phyloP scores from a whole-genome alignment of 129 eudicot genomes.

The Escallonia herrerae region DNA sequence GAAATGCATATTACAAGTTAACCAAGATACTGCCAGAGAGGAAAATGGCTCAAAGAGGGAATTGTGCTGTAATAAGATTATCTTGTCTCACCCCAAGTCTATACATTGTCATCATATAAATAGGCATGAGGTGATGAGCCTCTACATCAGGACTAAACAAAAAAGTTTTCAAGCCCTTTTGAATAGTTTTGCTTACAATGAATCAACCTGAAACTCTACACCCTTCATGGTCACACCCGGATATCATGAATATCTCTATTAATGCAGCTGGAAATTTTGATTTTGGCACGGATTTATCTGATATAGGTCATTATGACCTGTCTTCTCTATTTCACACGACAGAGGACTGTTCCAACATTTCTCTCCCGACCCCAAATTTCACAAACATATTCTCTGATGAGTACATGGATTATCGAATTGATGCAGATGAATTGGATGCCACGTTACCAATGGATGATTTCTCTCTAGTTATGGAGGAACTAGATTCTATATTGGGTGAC shows the following conservation, averaged over 20 bases:
- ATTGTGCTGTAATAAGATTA: slow-evolving; percentile 5
- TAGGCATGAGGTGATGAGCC: neutral
- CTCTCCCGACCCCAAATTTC: slow-evolving; percentile 10
- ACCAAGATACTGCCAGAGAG: slow-evolving; percentile 15
- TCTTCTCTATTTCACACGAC: slow-evolving; percentile 3
- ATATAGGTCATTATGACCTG: neutral
- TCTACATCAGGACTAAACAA: neutral
- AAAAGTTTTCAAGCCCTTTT: slow-evolving; percentile 6
- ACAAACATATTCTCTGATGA: slow-evolving; percentile 12
- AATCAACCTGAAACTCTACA: slow-evolving; percentile 13
- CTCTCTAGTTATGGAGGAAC: slow-evolving; percentile 17
- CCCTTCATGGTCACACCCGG: slow-evolving; percentile 14
- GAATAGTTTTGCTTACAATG: slow-evolving; percentile 9
- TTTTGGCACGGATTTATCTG: neutral
- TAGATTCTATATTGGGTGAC: neutral
- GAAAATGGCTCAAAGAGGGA: slow-evolving; percentile 10
- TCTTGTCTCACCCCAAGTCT: slow-evolving; percentile 3
- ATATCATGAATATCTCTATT: neutral
- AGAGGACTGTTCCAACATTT: slow-evolving; percentile 10
- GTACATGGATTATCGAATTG: slow-evolving; percentile 10
- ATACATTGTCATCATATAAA: neutral
- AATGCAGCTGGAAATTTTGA: neutral
- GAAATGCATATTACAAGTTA: too few relatives aligned
- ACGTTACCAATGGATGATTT: neutral
- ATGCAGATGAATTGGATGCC: slow-evolving; percentile 5